phyloP scores from a whole-genome alignment of 2,329 filamentous ascomycete species.

The Curvularia lunata region DNA sequence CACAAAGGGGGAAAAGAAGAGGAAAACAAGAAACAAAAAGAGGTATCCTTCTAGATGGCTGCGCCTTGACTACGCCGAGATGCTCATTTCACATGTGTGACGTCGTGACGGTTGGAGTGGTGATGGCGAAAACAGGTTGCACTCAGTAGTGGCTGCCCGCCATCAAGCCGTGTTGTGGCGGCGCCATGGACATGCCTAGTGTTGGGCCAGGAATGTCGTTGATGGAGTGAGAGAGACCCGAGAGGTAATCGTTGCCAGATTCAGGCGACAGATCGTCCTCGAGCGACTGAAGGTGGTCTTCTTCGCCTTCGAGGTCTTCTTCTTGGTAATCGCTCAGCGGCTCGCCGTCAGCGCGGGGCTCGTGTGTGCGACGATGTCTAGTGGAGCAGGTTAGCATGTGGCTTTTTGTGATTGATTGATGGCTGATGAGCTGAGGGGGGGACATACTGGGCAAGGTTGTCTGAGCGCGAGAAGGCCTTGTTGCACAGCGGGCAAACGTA shows the following conservation, averaged over 20 bases:
- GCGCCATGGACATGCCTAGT: constrained; percentile 51
- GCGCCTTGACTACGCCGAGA: constrained; percentile 32
- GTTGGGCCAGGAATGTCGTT: constrained; percentile 46
- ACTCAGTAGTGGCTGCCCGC: constrained; percentile 53
- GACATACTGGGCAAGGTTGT: constrained; percentile 95
- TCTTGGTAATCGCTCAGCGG: constrained; percentile 71
- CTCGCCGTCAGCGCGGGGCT: constrained; percentile 68
- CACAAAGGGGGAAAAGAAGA: constrained; percentile 18
- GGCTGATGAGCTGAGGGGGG: constrained; percentile 8
- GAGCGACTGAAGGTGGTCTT: constrained; percentile 80
- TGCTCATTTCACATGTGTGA: constrained; percentile 34
- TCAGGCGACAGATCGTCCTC: constrained; percentile 80
- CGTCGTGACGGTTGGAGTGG: constrained; percentile 23
- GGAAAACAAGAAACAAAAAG: constrained; percentile 27
- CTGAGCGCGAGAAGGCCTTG: constrained; percentile 97
- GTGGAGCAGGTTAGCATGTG: constrained; percentile 49
- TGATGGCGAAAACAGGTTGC: constrained; percentile 14
- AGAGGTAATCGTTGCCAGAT: constrained; percentile 68
- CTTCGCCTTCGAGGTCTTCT: constrained; percentile 87
- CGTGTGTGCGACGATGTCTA: constrained; percentile 80
- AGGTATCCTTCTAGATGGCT: constrained; percentile 27
- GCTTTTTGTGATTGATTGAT: constrained; percentile 12
- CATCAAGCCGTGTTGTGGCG: constrained; percentile 52
- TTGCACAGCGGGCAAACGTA: constrained; percentile 98
- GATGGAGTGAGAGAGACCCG: constrained; percentile 38